A percentile compares a stretch with the other conserved stretches of the same genome.
Conservation (phyloP, 148 eudicot species). For the Polygonum maritimum region DNA sequence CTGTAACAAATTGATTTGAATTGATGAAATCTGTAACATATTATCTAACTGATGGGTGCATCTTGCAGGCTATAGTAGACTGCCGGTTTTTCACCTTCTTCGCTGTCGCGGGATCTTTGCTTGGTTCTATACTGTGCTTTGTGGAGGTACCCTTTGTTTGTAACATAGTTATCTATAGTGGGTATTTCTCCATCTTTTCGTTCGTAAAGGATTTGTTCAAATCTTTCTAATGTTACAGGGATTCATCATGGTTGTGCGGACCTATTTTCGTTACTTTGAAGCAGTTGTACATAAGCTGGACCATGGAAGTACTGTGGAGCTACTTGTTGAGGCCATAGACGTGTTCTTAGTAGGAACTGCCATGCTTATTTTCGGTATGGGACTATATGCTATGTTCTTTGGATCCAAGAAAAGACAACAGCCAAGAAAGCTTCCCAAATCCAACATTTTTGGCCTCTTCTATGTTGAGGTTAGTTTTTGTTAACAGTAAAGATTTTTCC, state of each 20-base stretch:
- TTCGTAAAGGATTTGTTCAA: background rate
- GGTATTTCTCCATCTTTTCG: no score
- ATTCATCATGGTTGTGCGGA: slow-evolving; percentile 26
- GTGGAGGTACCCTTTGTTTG: slow-evolving; percentile 40
- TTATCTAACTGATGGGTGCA: background rate
- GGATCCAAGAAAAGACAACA: slow-evolving; percentile 15
- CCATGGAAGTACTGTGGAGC: slow-evolving; percentile 28
- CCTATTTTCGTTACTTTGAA: slow-evolving; percentile 44
- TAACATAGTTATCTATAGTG: background rate
- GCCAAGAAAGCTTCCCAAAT: slow-evolving; percentile 10
- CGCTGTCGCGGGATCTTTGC: slow-evolving; percentile 57
- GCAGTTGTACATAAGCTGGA: slow-evolving; percentile 27
- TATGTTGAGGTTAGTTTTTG: slow-evolving; percentile 27
- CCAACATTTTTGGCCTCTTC: slow-evolving; percentile 45
- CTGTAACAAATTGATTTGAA: background rate
- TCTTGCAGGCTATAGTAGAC: slow-evolving; percentile 46
- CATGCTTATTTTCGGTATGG: slow-evolving; percentile 57
- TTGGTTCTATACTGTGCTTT: slow-evolving; percentile 65
- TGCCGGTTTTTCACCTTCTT: slow-evolving; percentile 65
- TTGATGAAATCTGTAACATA: background rate
- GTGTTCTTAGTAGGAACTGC: slow-evolving; percentile 65
- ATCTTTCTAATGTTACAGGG: slow-evolving; percentile 36
- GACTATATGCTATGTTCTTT: slow-evolving; percentile 57
- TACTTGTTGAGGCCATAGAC: slow-evolving; percentile 53
- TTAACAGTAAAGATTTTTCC: background rate